These are phyloP conservation scores for Cardamine chenopodiifolia DNA, from an alignment of 345 rosid species.

Conservation along the genomic window DNA sequence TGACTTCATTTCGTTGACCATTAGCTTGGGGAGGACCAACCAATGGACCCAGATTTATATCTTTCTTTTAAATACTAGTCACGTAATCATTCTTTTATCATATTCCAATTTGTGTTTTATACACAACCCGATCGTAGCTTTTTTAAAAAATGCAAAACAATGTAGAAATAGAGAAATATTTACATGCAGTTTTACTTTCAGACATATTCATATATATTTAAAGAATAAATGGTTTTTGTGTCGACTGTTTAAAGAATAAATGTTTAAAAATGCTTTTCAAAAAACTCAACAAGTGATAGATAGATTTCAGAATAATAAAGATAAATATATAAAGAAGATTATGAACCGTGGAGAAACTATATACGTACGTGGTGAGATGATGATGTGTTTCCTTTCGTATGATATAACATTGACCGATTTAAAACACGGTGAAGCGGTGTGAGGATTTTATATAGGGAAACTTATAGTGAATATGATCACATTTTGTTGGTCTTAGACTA, in stretches of 20 bases:
- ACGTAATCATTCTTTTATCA: neutral
- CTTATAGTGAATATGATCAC: constrained; percentile 28
- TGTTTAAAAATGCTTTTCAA: neutral
- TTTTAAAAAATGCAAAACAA: neutral
- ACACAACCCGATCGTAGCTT: neutral
- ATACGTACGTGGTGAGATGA: constrained; percentile 2
- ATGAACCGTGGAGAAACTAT: constrained; percentile 3
- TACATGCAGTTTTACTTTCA: neutral
- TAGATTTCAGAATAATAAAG: neutral
- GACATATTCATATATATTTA: neutral
- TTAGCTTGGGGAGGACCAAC: constrained; percentile 7
- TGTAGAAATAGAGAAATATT: neutral
- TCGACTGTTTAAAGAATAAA: neutral
- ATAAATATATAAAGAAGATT: neutral
- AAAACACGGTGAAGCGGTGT: constrained; percentile 8
- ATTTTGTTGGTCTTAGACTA: constrained; percentile 22
- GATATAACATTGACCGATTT: constrained; percentile 22
- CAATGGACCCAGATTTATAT: constrained; percentile 12
- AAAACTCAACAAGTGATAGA: neutral
- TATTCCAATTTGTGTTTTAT: neutral
- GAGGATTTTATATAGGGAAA: constrained; percentile 22
- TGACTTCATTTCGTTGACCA: constrained; percentile 29
- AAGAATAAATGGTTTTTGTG: neutral
- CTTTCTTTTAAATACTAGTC: constrained; percentile 4
- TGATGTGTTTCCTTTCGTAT: neutral